phyloP scores from a whole-genome alignment of 2,329 filamentous ascomycete species.

The Pseudogymnoascus sp. region DNA sequence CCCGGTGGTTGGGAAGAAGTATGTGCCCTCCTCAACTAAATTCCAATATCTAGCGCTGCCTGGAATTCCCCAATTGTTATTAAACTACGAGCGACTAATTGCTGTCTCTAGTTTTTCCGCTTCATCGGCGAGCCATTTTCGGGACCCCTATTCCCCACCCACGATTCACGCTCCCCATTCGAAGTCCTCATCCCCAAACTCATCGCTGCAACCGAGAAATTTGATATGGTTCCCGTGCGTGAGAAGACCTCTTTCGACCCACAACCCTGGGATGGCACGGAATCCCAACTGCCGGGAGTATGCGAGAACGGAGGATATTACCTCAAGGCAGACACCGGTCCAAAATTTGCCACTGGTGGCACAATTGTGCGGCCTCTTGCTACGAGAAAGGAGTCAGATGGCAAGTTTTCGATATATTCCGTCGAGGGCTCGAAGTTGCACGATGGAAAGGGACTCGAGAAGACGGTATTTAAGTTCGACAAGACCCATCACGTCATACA shows the following conservation, averaged over 20 bases:
- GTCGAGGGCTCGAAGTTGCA: constrained; percentile 39
- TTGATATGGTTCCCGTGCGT: constrained; percentile 45
- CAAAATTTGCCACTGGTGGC: constrained; percentile 37
- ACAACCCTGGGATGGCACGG: constrained; percentile 33
- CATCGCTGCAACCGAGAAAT: constrained; percentile 45
- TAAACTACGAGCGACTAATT: background rate
- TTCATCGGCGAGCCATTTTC: constrained; percentile 44
- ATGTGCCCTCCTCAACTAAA: background rate
- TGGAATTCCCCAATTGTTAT: background rate
- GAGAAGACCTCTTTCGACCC: constrained; percentile 39
- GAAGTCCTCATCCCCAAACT: constrained; percentile 45
- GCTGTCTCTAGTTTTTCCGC: constrained; percentile 40
- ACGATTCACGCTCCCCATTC: constrained; percentile 42
- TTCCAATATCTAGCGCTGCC: background rate
- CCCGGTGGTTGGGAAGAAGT: constrained; percentile 49
- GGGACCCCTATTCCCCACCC: constrained; percentile 41
- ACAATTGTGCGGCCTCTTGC: constrained; percentile 40
- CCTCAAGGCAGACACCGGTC: constrained; percentile 41
- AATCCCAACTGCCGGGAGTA: constrained; percentile 32
- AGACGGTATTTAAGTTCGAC: constrained; percentile 34
- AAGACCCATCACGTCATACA: constrained; percentile 44
- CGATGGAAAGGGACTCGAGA: constrained; percentile 27
- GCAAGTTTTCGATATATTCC: constrained; percentile 44
- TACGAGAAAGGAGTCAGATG: constrained; percentile 37
- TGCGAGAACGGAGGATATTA: constrained; percentile 37